Evolutionary conservation across 768 basidiomycete species (phyloP).

Genomic region (Boletales sp.): DNA sequence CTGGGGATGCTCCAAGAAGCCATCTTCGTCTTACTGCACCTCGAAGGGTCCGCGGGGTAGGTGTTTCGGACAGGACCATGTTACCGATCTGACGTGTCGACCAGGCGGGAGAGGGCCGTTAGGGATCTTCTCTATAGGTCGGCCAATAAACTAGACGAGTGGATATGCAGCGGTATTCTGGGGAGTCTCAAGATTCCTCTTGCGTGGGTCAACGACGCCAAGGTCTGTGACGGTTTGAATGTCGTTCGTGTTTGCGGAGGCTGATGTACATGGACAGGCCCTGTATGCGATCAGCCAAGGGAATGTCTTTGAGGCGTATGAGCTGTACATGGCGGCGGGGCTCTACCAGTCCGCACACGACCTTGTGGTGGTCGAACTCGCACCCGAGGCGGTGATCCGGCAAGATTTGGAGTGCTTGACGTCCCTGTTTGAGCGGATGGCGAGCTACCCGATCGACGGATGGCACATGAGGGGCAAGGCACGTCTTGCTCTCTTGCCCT

Average conservation of each 20-base stretch:
- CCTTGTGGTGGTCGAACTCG: constrained; percentile 81
- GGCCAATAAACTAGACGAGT: constrained; percentile 63
- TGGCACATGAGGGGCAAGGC: constrained; percentile 90
- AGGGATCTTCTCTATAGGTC: constrained; percentile 75
- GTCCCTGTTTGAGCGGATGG: constrained; percentile 67
- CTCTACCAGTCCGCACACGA: constrained; percentile 74
- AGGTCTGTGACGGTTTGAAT: constrained; percentile 42
- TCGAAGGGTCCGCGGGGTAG: constrained; percentile 78
- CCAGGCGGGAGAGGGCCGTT: constrained; percentile 78
- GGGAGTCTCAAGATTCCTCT: constrained; percentile 79
- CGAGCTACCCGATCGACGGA: constrained; percentile 52
- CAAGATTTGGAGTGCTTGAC: constrained; percentile 55
- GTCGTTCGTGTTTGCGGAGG: neutral
- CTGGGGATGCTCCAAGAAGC: constrained; percentile 82
- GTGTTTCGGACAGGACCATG: constrained; percentile 19
- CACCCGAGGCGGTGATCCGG: constrained; percentile 78
- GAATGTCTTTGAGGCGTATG: constrained; percentile 69
- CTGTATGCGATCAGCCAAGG: constrained; percentile 58
- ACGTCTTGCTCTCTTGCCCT: constrained; percentile 6
- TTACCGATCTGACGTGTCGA: constrained; percentile 4
- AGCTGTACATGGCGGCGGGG: constrained; percentile 68
- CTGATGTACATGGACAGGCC: constrained; percentile 45
- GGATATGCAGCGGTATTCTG: constrained; percentile 66
- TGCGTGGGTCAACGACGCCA: constrained; percentile 88
- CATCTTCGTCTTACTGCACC: constrained; percentile 83